phyloP scores from a whole-genome alignment of 2,329 filamentous ascomycete species.

The Scopulariopsis brevicaulis region DNA sequence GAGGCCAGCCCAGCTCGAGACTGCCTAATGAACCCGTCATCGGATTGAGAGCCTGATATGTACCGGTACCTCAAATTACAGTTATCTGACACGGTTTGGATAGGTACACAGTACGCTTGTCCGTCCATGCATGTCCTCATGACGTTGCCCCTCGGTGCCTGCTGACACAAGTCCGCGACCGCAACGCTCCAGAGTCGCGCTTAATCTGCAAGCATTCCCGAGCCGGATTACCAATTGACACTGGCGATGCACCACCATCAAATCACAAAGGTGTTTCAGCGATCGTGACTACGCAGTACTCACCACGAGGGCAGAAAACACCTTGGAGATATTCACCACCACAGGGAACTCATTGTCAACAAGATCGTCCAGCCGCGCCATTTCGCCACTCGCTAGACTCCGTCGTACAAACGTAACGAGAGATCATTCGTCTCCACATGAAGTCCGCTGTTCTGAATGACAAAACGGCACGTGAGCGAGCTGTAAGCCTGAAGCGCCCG shows the following conservation, averaged over 20 bases:
- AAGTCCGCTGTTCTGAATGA: background rate
- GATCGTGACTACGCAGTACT: background rate
- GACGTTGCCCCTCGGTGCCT: slow-evolving; percentile 6
- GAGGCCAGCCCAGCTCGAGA: background rate
- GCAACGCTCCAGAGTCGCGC: background rate
- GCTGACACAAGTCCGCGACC: background rate
- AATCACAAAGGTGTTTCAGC: background rate
- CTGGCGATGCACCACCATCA: background rate
- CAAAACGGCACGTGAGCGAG: background rate
- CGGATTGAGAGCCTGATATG: background rate
- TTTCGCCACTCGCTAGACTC: background rate
- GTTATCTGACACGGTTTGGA: background rate
- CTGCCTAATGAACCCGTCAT: background rate
- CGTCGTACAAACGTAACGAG: background rate
- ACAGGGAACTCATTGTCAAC: background rate
- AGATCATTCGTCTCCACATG: background rate
- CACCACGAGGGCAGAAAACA: background rate
- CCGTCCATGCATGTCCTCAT: background rate
- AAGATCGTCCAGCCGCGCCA: background rate
- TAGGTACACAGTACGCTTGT: background rate
- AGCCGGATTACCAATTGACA: background rate
- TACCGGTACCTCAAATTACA: background rate
- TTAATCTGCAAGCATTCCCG: background rate
- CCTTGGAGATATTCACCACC: background rate
- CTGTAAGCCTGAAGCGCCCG: background rate